Evolutionary conservation across 208 protist species (phyloP).

Genomic region (Crithidia acanthocephali): DNA sequence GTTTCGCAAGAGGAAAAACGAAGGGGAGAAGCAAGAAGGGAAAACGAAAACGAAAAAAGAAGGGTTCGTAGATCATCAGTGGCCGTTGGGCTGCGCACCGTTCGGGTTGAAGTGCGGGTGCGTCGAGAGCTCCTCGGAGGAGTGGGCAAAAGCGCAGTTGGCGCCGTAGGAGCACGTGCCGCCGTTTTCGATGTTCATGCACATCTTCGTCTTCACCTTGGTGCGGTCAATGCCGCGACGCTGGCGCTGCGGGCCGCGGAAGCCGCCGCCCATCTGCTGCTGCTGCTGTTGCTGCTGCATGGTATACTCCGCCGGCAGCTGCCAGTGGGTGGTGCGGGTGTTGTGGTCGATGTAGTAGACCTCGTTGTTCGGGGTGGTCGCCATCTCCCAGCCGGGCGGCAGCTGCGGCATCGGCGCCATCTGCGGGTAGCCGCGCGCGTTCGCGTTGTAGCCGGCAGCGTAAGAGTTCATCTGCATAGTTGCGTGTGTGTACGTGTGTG

Average conservation of each 20-base stretch:
- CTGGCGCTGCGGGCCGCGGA: slow-evolving; percentile 46
- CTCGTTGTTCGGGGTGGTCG: slow-evolving; percentile 65
- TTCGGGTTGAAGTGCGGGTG: slow-evolving; percentile 43
- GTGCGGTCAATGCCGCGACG: slow-evolving; percentile 80
- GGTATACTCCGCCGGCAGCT: slow-evolving; percentile 51
- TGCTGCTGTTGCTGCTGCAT: too few species aligned
- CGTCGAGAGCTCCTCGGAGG: slow-evolving; percentile 72
- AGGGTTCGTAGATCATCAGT: neutral
- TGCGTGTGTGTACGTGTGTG: too few species aligned
- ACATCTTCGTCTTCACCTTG: slow-evolving; percentile 93
- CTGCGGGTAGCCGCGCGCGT: slow-evolving; percentile 20
- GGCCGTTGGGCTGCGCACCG: neutral
- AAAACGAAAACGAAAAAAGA: neutral
- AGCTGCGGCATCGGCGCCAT: slow-evolving; percentile 43
- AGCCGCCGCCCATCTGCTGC: slow-evolving; percentile 20
- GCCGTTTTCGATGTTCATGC: slow-evolving; percentile 91
- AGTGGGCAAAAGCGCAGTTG: slow-evolving; percentile 90
- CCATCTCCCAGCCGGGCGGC: slow-evolving; percentile 84
- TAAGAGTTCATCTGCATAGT: slow-evolving; percentile 38
- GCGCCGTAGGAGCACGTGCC: slow-evolving; percentile 85
- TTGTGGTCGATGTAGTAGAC: slow-evolving; percentile 93
- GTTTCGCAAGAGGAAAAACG: too few species aligned
- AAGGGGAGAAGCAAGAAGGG: neutral
- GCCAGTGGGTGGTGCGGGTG: slow-evolving; percentile 86
- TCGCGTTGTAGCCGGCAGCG: slow-evolving; percentile 23